Evolutionary conservation across 306 rosid genomes (phyloP), one percentile per base, ranked within the genome.

Genomic region (Castanopsis chinensis): DNA sequence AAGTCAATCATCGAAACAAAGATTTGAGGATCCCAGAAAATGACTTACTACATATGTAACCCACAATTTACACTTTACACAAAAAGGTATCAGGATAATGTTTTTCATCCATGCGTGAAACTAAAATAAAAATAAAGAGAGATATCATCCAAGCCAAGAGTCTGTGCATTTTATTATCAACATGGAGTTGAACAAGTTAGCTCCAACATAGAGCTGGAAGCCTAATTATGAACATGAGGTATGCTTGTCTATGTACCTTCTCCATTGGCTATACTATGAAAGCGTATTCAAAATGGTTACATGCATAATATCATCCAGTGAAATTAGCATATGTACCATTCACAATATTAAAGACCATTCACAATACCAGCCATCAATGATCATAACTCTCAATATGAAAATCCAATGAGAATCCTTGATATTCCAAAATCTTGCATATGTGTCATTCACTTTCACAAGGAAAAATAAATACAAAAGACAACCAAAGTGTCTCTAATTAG

Each of bases 41-140:
- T 63, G 41, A 13, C n/a, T 14, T 63, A 23, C 5, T 41, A 28
- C 69, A 27, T 13, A 63, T 63, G 14, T 28, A 23, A 28, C 41
- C 18, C 2, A 3, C n/a, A 13, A 27, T 27, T 13, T 27, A 63
- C 7, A 63, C 4, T 11, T 45, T 3, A 45, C 52, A 11, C 14
- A 45, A 0, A 14, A 63, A 23, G 1, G 41, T 18, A 63, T 27
- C 10, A 3, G 30, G n/a, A 63, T 14, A 25, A 25, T 63, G 15
- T 63, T 23, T 45, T 25, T 27, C 37, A 27, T 21, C 5, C 25
- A 23, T 28, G 8, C 7, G 30, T 61, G 33, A 61, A 27, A 95
- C 98, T 83, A 95, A 89, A 98, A 95, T 89, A 32, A 98, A 98
- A 76, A 95, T 95, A 83, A 95, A 91, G 83, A 98, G 93, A 76